Base-by-base conservation (phyloP, 2,329 filamentous ascomycete genomes). In the Lomentospora prolificans region DNA sequence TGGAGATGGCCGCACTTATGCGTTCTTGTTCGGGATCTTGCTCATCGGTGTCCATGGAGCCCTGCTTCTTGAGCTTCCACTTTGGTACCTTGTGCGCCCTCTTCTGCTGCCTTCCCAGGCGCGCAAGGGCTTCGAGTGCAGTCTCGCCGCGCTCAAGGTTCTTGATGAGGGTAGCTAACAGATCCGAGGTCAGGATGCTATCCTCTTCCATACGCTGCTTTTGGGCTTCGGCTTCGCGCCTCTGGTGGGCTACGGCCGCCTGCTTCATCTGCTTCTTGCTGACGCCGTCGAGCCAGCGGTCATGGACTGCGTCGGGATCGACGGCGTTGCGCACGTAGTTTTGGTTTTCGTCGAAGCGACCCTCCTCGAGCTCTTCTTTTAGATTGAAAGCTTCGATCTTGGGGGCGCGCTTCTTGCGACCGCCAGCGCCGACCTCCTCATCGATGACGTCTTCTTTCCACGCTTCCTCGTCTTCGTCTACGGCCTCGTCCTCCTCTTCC, bases 381-480 rank as follows among this genome's bases (percentile, higher is more conserved):
- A 99, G 88, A 66, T 99, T 97, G 78, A 99, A 99, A 2, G 92
- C 92, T 69, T 97, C 94, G 4, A 99, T 79, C 67, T 94, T 89
- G 1, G 94, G 94, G 1, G 94, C 94, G 69, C 96, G 90, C 64
- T 85, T 88, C 73, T 96, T 97, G 63, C 95, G 86, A 2, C 88
- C 87, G 12, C 94, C 94, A 1, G 89, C 86, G 2, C 94, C 94
- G 4, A 99, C 77, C 68, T 99, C 94, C 55, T 91, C 86, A 62
- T 96, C 94, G 14, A 96, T 67, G 17, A 83, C 88, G 58, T 87
- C 84, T 60, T 89, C 89, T 31, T 89, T 71, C 51, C 83, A 84
- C 27, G 89, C 90, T 14, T 73, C 65, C 51, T 89, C 85, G 17
- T 81, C 81, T 24, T 86, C 84, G n/a, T 80, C 81, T 28, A 86